A percentile compares a stretch with the other conserved stretches of the same genome.
Conservation (phyloP, 306 rosid genomes). For the Trichosanthes truncata region DNA sequence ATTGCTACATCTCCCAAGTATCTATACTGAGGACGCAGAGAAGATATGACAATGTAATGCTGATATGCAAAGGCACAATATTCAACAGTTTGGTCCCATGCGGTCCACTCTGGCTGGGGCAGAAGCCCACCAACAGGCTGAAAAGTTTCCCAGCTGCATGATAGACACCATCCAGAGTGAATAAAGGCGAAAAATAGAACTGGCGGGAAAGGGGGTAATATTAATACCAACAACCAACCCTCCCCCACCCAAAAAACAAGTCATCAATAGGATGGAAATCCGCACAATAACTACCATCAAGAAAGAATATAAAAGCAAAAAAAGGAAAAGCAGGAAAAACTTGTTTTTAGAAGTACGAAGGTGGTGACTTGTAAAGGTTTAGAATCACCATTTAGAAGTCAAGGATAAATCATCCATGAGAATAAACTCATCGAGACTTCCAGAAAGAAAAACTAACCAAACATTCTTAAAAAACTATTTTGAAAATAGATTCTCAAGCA, state of each 20-base stretch:
- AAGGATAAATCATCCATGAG: neutral
- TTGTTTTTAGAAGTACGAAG: neutral
- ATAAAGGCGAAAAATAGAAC: neutral
- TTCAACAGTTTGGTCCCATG: conserved; percentile 97
- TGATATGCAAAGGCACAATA: conserved; percentile 96
- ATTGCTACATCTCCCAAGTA: conserved; percentile 97
- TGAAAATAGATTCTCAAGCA: neutral
- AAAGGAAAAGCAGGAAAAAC: neutral
- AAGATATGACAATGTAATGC: conserved; percentile 82
- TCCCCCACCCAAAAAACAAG: neutral
- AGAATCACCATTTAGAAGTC: neutral
- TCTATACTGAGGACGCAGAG: conserved; percentile 93
- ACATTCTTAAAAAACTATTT: neutral
- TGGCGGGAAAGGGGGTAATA: neutral
- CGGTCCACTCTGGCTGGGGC: conserved; percentile 99
- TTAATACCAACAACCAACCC: neutral
- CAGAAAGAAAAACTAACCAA: neutral
- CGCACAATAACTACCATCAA: neutral
- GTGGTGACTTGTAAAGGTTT: neutral
- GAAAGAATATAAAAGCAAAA: neutral
- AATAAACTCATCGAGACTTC: neutral
- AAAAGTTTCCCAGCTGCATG: conserved; percentile 90
- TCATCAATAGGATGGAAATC: neutral
- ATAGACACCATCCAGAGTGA: neutral
- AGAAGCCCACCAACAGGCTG: conserved; percentile 94